Evolutionary conservation across 202 grass and related monocot genomes (phyloP).

Genomic region (Musa balbisiana): DNA sequence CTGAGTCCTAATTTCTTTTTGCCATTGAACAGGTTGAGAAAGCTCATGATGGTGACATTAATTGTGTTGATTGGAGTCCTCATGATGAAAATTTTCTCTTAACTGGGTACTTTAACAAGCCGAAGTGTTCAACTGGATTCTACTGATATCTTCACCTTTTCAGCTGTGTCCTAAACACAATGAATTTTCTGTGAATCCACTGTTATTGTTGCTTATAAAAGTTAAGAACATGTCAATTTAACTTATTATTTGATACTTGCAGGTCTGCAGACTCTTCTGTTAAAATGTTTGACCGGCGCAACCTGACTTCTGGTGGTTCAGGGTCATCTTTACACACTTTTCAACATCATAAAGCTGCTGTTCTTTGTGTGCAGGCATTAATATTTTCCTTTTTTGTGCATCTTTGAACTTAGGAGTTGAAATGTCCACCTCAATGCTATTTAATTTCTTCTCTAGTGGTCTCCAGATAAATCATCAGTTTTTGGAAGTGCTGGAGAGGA

Average conservation of each 20-base stretch:
- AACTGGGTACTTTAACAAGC: conserved; percentile 59
- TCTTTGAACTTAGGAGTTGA: not conserved
- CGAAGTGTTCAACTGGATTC: not conserved
- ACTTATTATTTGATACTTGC: conserved; percentile 14
- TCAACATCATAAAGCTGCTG: conserved; percentile 66
- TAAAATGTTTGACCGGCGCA: conserved; percentile 79
- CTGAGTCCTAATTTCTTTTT: not conserved
- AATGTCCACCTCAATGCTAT: not conserved
- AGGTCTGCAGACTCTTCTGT: conserved; percentile 91
- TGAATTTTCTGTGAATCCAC: not conserved
- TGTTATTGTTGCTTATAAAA: not conserved
- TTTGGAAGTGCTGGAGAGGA: conserved; percentile 90
- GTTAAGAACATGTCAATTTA: not conserved
- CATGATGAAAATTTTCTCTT: conserved; percentile 79
- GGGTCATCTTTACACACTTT: conserved; percentile 59
- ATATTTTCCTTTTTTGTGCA: not conserved
- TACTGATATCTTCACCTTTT: conserved; percentile 17
- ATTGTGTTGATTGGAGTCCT: conserved; percentile 90
- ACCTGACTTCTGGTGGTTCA: conserved; percentile 50
- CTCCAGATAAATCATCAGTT: conserved; percentile 81
- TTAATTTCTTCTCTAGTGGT: conserved; percentile 60
- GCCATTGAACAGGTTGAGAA: conserved; percentile 63
- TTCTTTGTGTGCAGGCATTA: conserved; percentile 90
- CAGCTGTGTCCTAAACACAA: conserved; percentile 14
- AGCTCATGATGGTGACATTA: conserved; percentile 84